These are phyloP conservation scores for Paraglomus brasilianum DNA, from an alignment of 192 early-diverging fungal genomes.

Conservation along the genomic window DNA sequence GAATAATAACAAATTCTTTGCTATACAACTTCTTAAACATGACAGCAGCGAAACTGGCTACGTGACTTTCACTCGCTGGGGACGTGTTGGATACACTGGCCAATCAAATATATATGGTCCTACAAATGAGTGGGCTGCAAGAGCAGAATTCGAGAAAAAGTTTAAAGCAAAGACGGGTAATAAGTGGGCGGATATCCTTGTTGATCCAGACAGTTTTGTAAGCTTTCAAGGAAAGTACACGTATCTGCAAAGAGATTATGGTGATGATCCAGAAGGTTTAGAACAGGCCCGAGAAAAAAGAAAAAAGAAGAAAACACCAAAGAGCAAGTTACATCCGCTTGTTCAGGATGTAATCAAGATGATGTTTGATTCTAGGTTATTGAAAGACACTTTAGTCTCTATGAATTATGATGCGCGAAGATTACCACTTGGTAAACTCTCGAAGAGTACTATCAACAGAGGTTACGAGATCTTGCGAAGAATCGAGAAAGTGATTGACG, in stretches of 20 bases:
- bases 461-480: conserved; percentile 58
- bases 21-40: conserved; percentile 57
- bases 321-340: conserved; percentile 45
- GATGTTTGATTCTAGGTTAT: conserved; percentile 70
- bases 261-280: conserved; percentile 47
- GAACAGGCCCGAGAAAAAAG: conserved; percentile 3
- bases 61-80: conserved; percentile 72
- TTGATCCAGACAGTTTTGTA: conserved; percentile 10
- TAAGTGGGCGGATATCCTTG: conserved; percentile 48
- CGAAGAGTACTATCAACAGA: conserved; percentile 56
- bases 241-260: conserved; percentile 66
- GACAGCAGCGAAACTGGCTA: conserved; percentile 34
- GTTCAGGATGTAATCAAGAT: conserved; percentile 64
- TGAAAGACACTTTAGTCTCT: conserved; percentile 52
- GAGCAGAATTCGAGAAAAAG: conserved; percentile 58
- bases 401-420: conserved; percentile 74
- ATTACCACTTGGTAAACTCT: conserved; percentile 76
- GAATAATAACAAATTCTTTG: conserved; percentile 79
- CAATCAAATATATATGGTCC: conserved; percentile 41
- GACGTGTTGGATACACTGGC: conserved; percentile 64
- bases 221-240: conserved; percentile 47
- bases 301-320: conserved; percentile 33
- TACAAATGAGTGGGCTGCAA: conserved; percentile 35
- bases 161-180: conserved; percentile 72
- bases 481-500: conserved; percentile 48